phyloP scores from a whole-genome alignment of 805 yeast species.

The Metschnikowia chrysomelidarum region DNA sequence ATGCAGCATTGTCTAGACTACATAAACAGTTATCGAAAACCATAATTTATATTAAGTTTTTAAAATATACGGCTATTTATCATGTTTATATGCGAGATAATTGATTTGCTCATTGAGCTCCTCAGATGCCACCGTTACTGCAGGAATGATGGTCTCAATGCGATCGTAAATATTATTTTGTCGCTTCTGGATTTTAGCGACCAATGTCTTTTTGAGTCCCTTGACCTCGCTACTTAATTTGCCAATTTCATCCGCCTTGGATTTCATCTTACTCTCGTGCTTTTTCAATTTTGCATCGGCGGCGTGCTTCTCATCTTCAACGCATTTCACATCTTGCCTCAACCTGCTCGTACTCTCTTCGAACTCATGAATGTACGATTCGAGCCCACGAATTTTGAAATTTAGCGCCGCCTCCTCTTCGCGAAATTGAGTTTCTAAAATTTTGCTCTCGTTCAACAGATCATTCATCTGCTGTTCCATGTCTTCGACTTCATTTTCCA shows the following conservation, averaged over 20 bases:
- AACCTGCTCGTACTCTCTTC: constrained; percentile 24
- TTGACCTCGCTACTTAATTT: constrained; percentile 26
- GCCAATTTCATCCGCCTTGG: constrained; percentile 26
- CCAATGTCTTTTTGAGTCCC: constrained; percentile 25
- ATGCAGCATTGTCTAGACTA: too few species aligned
- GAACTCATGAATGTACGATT: constrained; percentile 22
- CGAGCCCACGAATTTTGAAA: constrained; percentile 23
- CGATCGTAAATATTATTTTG: constrained; percentile 31
- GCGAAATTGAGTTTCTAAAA: constrained; percentile 17
- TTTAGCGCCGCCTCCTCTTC: constrained; percentile 21
- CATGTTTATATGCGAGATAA: neutral
- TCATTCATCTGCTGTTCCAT: constrained; percentile 21
- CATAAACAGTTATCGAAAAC: too few species aligned
- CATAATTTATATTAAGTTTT: neutral
- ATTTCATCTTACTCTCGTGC: constrained; percentile 24
- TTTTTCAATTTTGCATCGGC: constrained; percentile 26
- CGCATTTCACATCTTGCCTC: constrained; percentile 22
- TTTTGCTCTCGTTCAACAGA: constrained; percentile 14
- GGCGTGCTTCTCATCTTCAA: constrained; percentile 24
- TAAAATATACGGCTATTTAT: neutral
- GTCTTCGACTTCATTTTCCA: constrained; percentile 33
- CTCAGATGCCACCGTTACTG: constrained; percentile 25
- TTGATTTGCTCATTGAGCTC: constrained; percentile 15
- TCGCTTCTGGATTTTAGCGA: constrained; percentile 26
- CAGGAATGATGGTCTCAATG: constrained; percentile 35